Base-by-base conservation (phyloP, 805 yeast species). In the Metahyphopichia silvanorum region DNA sequence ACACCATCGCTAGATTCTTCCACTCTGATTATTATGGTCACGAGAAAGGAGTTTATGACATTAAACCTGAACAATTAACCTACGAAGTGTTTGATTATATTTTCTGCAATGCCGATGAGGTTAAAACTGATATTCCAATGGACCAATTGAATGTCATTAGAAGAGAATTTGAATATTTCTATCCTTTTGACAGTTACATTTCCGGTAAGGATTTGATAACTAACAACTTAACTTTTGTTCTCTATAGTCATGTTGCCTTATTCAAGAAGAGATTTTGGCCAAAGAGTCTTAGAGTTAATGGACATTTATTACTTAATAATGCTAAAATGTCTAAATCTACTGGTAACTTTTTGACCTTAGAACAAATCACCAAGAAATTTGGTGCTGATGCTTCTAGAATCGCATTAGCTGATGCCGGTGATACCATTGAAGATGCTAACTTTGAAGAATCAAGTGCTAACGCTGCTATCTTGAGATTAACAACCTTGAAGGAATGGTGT, bases 401-500 rank as follows among this genome's bases (percentile, higher is more conserved):
- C 59, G 97, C 98, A 4, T 70, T 93, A 44, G 98, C 98, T 28
- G 98, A 93, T 69, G 96, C 97, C 32, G 98, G 98, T 71, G 98
- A 93, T 59, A 72, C 93, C 26, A 79, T 88, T 46, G 98, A 93
- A 67, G 98, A 93, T 63, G 98, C 98, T 33, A 93, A 93, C 71
- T 86, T 93, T 55, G 98, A 93, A 53, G 98, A 93, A 67, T 69
- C 87, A 39, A 89, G 82, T 54, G 98, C 98, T 34, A 93, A 93
- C 54, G 96, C 98, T 29, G 97, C 98, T 16, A 89, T 93, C 58
- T 76, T 93, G 60, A 85, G 98, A 68, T 74, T 93, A 57, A 84
- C 76, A 60, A 91, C 86, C 34, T 73, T 91, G 61, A 91, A 86
- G 60, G 98, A 89, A 63, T 93, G 98, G 98, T 77, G 85, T 57